Percentiles rank a stretch among this genome's conserved stretches.
phyloP scores from a whole-genome alignment of 164 flowering plant genomes.

The Dillenia turbinata region DNA sequence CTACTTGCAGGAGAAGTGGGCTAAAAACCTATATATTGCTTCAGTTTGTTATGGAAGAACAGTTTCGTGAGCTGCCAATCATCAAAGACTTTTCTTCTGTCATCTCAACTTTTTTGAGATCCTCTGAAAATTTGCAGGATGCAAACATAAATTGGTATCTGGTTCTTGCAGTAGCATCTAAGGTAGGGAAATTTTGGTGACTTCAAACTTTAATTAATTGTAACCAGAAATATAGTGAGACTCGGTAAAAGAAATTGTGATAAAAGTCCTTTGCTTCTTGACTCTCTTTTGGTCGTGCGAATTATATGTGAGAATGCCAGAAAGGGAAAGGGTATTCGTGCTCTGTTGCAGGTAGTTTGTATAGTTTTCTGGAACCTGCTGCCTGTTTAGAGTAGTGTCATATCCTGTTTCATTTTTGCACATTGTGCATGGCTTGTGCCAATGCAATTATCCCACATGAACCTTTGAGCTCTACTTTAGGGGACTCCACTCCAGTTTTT shows the following conservation, averaged over 20 bases:
- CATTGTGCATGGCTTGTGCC: too few relatives aligned
- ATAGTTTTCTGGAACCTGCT: too few relatives aligned
- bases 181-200: slow-evolving; percentile 19
- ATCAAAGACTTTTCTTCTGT: background rate
- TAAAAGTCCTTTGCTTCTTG: too few relatives aligned
- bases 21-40: slow-evolving; percentile 40
- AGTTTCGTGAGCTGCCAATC: slow-evolving; percentile 27
- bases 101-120: background rate
- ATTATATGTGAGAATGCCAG: too few relatives aligned
- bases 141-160: background rate
- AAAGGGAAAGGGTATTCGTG: too few relatives aligned
- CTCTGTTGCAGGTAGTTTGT: too few relatives aligned
- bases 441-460: too few relatives aligned
- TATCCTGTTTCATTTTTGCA: too few relatives aligned
- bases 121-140: background rate
- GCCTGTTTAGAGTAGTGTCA: too few relatives aligned
- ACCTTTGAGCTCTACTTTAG: too few relatives aligned
- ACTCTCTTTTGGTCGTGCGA: too few relatives aligned
- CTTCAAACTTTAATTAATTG: slow-evolving; percentile 6
- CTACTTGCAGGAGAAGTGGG: slow-evolving; percentile 49
- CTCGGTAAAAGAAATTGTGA: background rate
- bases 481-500: too few relatives aligned
- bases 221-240: slow-evolving; percentile 3
- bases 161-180: slow-evolving; percentile 3
- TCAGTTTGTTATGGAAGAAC: slow-evolving; percentile 47